A percentile compares a stretch with the other conserved stretches of the same genome.
These are phyloP conservation scores for Saturnispora gosingensis DNA, from an alignment of 805 yeast genomes.

Conservation along the genomic window DNA sequence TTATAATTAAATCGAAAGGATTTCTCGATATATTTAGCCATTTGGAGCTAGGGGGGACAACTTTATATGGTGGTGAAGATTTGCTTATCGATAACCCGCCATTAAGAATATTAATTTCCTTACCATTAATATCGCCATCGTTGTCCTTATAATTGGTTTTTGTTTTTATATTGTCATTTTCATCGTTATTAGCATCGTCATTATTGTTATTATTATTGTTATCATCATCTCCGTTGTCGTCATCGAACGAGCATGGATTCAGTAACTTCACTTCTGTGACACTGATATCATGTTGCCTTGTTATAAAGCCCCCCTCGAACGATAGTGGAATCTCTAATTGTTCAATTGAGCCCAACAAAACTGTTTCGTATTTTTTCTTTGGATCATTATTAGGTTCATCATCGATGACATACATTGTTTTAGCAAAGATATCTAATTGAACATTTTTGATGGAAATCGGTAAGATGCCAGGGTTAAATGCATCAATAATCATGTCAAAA, in stretches of 20 bases:
- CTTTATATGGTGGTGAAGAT: not conserved
- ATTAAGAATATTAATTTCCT: not conserved
- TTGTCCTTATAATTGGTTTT: constrained; percentile 9
- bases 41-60: constrained; percentile 30
- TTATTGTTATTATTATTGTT: constrained; percentile 12
- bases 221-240: constrained; percentile 12
- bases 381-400: not conserved
- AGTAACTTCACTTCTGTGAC: constrained; percentile 61
- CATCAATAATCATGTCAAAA: constrained; percentile 68
- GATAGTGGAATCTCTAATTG: constrained; percentile 61
- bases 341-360: constrained; percentile 62
- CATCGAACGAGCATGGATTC: constrained; percentile 51
- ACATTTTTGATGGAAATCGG: constrained; percentile 53
- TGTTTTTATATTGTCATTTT: not conserved
- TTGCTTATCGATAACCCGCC: not conserved
- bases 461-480: constrained; percentile 82
- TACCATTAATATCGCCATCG: constrained; percentile 10
- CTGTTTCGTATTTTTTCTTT: constrained; percentile 33
- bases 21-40: constrained; percentile 70
- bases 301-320: constrained; percentile 73
- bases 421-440: constrained; percentile 81
- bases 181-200: constrained; percentile 3
- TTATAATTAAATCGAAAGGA: constrained; percentile 77
- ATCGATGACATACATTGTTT: constrained; percentile 39
- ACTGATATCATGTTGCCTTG: constrained; percentile 47